Percentiles rank a stretch among this genome's conserved stretches.
phyloP scores from a whole-genome alignment of 176 grass and related monocot genomes.

The Aegilops longissima region DNA sequence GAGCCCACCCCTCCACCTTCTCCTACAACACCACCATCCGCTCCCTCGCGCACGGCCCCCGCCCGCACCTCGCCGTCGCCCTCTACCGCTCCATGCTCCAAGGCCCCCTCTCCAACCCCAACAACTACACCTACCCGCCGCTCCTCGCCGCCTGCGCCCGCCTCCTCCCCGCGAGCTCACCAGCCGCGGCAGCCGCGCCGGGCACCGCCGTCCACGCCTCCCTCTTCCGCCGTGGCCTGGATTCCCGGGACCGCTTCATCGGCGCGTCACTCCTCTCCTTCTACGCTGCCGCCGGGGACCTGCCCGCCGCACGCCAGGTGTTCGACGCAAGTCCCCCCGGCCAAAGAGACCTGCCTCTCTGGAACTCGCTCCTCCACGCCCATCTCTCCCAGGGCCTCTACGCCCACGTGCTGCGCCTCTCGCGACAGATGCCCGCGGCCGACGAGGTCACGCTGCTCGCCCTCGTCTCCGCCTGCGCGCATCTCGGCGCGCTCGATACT shows the following conservation, averaged over 20 bases:
- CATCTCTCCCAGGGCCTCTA: constrained; percentile 20
- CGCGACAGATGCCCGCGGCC: constrained; percentile 9
- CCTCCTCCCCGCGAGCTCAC: background rate
- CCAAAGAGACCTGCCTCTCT: constrained; percentile 36
- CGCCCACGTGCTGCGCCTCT: constrained; percentile 24
- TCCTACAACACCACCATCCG: constrained; percentile 45
- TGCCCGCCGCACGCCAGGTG: constrained; percentile 19
- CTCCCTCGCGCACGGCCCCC: constrained; percentile 28
- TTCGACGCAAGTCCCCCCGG: constrained; percentile 31
- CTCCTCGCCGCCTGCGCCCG: constrained; percentile 44
- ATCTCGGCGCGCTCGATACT: constrained; percentile 35
- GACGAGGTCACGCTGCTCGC: constrained; percentile 46
- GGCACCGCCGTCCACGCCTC: constrained; percentile 37
- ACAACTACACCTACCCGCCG: constrained; percentile 45
- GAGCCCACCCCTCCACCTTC: constrained; percentile 29
- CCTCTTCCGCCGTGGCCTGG: constrained; percentile 36
- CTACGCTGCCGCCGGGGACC: constrained; percentile 14
- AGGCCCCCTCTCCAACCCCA: constrained; percentile 10
- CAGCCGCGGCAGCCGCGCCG: background rate
- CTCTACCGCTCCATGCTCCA: constrained; percentile 38
- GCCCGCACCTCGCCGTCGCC: constrained; percentile 28
- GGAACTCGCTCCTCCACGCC: constrained; percentile 48
- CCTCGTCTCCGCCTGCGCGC: constrained; percentile 36
- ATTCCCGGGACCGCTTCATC: constrained; percentile 33
- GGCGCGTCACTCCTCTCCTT: constrained; percentile 31